Evolutionary conservation across 2,329 filamentous ascomycete species (phyloP).

Genomic region (Xylariaceae sp.): DNA sequence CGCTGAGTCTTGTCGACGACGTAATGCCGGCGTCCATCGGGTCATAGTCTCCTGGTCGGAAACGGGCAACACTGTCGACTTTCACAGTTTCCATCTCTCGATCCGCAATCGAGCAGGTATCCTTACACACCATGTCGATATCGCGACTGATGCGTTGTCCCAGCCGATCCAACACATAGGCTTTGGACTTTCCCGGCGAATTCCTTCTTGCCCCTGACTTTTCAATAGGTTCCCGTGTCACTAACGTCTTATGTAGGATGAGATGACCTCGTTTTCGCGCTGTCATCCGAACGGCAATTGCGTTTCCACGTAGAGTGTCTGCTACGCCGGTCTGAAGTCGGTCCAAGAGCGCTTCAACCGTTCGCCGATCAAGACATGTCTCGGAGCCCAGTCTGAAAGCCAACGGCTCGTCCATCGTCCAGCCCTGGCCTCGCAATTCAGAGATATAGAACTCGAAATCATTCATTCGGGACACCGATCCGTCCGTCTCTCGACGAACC

Average conservation of each 20-base stretch:
- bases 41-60: slow-evolving; percentile 4
- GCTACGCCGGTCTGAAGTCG: slow-evolving; percentile 46
- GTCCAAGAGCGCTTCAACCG: slow-evolving; percentile 45
- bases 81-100: slow-evolving; percentile 20
- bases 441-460: slow-evolving; percentile 46
- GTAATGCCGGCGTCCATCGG: slow-evolving; percentile 4
- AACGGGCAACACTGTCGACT: background rate
- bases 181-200: slow-evolving; percentile 33
- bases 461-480: slow-evolving; percentile 36
- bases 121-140: slow-evolving; percentile 45
- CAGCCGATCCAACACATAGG: slow-evolving; percentile 38
- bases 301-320: slow-evolving; percentile 43
- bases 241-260: slow-evolving; percentile 45
- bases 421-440: slow-evolving; percentile 42
- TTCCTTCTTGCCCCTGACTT: slow-evolving; percentile 31
- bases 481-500: slow-evolving; percentile 39
- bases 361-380: slow-evolving; percentile 39
- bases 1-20: slow-evolving; percentile 7
- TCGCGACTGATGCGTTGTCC: slow-evolving; percentile 43
- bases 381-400: slow-evolving; percentile 40
- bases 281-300: slow-evolving; percentile 42
- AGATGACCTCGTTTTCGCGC: slow-evolving; percentile 50
- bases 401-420: slow-evolving; percentile 43
- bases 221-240: slow-evolving; percentile 35
- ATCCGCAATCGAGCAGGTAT: slow-evolving; percentile 43